phyloP scores from a whole-genome alignment of 441 rosid species.

The Pelargonium cotyledonis region DNA sequence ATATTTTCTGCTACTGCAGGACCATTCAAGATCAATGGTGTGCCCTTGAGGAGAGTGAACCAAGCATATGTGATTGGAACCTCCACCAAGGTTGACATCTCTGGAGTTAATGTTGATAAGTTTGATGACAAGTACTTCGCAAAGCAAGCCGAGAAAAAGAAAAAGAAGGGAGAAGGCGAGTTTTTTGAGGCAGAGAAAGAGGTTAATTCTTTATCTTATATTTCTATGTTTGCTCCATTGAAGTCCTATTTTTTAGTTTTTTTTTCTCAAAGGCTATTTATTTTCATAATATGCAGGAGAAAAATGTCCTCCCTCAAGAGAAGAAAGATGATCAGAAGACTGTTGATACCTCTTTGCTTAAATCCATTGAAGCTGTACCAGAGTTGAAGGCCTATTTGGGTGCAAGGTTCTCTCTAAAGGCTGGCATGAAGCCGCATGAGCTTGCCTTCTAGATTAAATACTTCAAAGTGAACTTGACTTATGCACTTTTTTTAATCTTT shows the following conservation, averaged over 20 bases:
- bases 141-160: conserved; percentile 73
- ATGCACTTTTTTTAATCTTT: background rate
- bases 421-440: conserved; percentile 27
- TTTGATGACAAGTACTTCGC: conserved; percentile 74
- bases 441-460: conserved; percentile 18
- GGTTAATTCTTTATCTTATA: conserved; percentile 27
- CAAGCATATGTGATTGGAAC: conserved; percentile 74
- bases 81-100: conserved; percentile 71
- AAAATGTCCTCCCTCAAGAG: conserved; percentile 19
- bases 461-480: background rate
- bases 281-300: conserved; percentile 11
- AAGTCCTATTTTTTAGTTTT: background rate
- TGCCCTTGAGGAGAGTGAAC: conserved; percentile 75
- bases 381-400: conserved; percentile 22
- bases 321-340: conserved; percentile 27
- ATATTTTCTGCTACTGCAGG: conserved; percentile 29
- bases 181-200: conserved; percentile 73
- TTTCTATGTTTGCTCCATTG: background rate
- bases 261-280: background rate
- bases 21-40: conserved; percentile 88
- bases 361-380: conserved; percentile 19
- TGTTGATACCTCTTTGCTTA: conserved; percentile 17
- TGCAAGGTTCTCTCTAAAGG: conserved; percentile 25
- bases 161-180: conserved; percentile 64
- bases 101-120: conserved; percentile 54